These are phyloP conservation scores for Cyberlindnera petersonii DNA, from an alignment of 805 yeast species.

Conservation along the genomic window DNA sequence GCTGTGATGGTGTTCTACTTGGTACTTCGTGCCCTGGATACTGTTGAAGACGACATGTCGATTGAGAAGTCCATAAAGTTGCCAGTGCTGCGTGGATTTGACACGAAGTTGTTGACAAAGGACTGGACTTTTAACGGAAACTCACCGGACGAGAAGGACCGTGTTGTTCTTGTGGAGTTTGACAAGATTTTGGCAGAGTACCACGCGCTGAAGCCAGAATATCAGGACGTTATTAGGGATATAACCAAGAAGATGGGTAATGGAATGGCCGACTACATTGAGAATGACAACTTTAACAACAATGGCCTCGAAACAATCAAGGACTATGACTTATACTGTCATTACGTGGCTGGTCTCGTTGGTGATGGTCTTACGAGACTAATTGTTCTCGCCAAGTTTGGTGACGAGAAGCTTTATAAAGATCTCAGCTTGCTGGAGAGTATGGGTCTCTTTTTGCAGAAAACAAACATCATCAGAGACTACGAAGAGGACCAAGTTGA, in stretches of 20 bases:
- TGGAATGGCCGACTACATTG: conserved; percentile 94
- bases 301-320: conserved; percentile 73
- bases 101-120: conserved; percentile 52
- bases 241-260: conserved; percentile 88
- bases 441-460: conserved; percentile 95
- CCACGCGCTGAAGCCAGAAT: conserved; percentile 66
- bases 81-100: conserved; percentile 67
- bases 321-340: conserved; percentile 90
- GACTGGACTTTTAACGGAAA: conserved; percentile 83
- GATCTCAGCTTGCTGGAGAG: conserved; percentile 62
- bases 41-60: conserved; percentile 95
- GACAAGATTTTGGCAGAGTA: conserved; percentile 64
- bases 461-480: conserved; percentile 94
- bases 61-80: conserved; percentile 67
- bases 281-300: conserved; percentile 70
- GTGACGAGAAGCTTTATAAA: conserved; percentile 49
- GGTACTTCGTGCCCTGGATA: conserved; percentile 85
- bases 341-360: conserved; percentile 95
- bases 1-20: conserved; percentile 82
- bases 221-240: conserved; percentile 73
- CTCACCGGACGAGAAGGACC: conserved; percentile 75
- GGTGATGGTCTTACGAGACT: conserved; percentile 92
- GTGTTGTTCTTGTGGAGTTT: conserved; percentile 77
- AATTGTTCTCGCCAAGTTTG: conserved; percentile 71
- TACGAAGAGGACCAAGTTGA: conserved; percentile 88